A percentile compares a stretch with the other conserved stretches of the same genome.
Conservation (phyloP, 2,329 filamentous ascomycete species). For the Diplodia sapinea region DNA sequence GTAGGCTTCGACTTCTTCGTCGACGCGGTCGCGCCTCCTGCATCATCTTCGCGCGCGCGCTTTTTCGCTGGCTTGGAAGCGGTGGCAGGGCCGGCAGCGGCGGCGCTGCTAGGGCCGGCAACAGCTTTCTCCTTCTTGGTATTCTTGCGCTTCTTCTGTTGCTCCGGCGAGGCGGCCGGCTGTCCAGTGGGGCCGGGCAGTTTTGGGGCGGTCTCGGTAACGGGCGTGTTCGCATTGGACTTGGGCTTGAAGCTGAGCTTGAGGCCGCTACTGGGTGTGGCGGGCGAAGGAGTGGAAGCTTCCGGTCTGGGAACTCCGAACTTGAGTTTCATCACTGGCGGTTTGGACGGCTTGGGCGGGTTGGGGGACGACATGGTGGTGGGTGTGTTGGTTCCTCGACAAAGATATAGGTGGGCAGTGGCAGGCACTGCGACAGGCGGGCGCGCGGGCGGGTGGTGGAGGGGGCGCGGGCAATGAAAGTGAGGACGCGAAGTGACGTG, state of each 20-base stretch:
- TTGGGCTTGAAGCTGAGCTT: conserved; percentile 49
- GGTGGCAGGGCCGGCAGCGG: conserved; percentile 39
- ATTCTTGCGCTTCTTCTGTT: conserved; percentile 51
- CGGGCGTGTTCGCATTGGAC: conserved; percentile 36
- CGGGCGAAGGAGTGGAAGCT: conserved; percentile 18
- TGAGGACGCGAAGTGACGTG: conserved; percentile 27
- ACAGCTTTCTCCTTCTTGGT: conserved; percentile 47
- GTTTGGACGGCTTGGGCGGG: conserved; percentile 5
- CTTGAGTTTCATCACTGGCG: conserved; percentile 42
- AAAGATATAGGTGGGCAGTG: background rate
- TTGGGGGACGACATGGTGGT: conserved; percentile 22
- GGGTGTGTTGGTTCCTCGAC: background rate
- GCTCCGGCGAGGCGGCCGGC: conserved; percentile 25
- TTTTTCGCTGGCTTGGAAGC: conserved; percentile 45
- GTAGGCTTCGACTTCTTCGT: conserved; percentile 37
- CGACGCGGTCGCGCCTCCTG: conserved; percentile 38
- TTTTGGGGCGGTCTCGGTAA: conserved; percentile 39
- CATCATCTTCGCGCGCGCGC: conserved; percentile 46
- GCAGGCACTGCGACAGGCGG: background rate
- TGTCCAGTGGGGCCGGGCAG: conserved; percentile 48
- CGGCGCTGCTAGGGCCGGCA: conserved; percentile 39
- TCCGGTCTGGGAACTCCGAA: conserved; percentile 28
- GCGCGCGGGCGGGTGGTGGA: conserved; percentile 1
- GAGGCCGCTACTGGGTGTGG: conserved; percentile 40
- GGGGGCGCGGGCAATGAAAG: conserved; percentile 10